A percentile compares a stretch with the other conserved stretches of the same genome.
Evolutionary conservation across 306 rosid species (phyloP).

Genomic region (Parietaria judaica): DNA sequence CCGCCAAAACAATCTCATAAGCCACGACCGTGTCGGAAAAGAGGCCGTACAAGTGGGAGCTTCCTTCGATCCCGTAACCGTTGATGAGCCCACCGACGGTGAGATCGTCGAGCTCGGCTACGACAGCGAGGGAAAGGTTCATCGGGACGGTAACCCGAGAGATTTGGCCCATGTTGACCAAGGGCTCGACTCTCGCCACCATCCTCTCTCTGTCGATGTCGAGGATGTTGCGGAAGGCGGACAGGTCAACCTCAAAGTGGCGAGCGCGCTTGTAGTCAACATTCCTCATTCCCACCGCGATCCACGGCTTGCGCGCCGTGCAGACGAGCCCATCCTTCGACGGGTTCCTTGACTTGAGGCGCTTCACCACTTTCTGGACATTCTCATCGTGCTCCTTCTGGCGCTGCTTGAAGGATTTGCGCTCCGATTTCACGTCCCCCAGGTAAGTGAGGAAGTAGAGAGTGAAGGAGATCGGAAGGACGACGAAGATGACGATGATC

Average conservation of each 20-base stretch:
- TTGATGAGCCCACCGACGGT: conserved; percentile 98
- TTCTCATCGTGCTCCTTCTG: conserved; percentile 89
- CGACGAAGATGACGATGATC: conserved; percentile 86
- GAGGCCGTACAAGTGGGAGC: conserved; percentile 86
- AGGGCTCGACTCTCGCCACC: conserved; percentile 90
- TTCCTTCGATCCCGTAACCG: conserved; percentile 97
- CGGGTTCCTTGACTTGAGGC: conserved; percentile 83
- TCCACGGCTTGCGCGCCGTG: conserved; percentile 93
- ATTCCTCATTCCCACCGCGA: conserved; percentile 97
- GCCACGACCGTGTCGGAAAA: conserved; percentile 93
- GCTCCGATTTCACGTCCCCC: conserved; percentile 81
- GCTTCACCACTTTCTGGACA: conserved; percentile 68
- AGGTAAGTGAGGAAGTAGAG: conserved; percentile 77
- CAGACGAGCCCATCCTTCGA: conserved; percentile 91
- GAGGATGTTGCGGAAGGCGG: conserved; percentile 74
- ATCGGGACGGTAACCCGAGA: conserved; percentile 72
- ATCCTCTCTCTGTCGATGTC: conserved; percentile 62
- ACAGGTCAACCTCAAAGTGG: conserved; percentile 85
- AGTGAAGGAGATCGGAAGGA: conserved; percentile 82
- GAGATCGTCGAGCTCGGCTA: conserved; percentile 95
- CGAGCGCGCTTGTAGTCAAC: conserved; percentile 98
- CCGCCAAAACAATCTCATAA: conserved; percentile 77
- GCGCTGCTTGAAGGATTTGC: conserved; percentile 77
- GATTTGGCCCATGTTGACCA: conserved; percentile 97
- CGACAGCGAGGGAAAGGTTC: conserved; percentile 90